Base-by-base conservation (phyloP, 768 basidiomycete genomes). In the Mrakia gelida region DNA sequence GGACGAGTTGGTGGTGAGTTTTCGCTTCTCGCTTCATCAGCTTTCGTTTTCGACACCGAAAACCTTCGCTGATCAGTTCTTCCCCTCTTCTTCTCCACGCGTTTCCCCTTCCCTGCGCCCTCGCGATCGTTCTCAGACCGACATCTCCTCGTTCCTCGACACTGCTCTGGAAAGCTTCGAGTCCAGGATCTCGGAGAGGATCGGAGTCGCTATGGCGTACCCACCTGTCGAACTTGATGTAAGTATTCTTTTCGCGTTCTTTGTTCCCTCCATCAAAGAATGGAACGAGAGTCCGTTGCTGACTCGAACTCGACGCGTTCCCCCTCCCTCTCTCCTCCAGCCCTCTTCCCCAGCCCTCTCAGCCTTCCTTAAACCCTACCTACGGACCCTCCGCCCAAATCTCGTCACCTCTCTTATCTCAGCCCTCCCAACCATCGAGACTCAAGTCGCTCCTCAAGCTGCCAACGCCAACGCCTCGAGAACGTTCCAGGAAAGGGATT, bases 391-490 rank as follows among this genome's bases (percentile, higher is more conserved):
- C 15, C 67, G 67, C 34, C 67, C 67, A 11, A n/a, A 41, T 21
- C 34, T 70, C 41, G 16, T 43, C 45, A 30, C 49, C 45, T 30
- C 28, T 15, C 71, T 72, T 4, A 3, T 54, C 52, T 16, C 26
- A 10, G 38, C 10, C 21, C 68, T 71, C 45, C 68, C 45, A 21
- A 26, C 38, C 15, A 13, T 56, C 45, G 49, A 52, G 18, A 18
- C n/a, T 38, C 71, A 28, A 23, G 23, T 1, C 6, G 28, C n/a
- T 98, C 3, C 95, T 97, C 81, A 95, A 98, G 82, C 91, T 91
- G 0, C 89, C 91, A 7, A 88, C 98, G 62, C 91, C 91, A 0
- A 90, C 90, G 0, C 89, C 98, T 1, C 95, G 95, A 83, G 92
- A 95, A 83, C 93, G 97, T 34, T 98, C 95, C 86, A 97, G 18